Conservation (phyloP, 306 rosid genomes). For the Sicyos baderoa region DNA sequence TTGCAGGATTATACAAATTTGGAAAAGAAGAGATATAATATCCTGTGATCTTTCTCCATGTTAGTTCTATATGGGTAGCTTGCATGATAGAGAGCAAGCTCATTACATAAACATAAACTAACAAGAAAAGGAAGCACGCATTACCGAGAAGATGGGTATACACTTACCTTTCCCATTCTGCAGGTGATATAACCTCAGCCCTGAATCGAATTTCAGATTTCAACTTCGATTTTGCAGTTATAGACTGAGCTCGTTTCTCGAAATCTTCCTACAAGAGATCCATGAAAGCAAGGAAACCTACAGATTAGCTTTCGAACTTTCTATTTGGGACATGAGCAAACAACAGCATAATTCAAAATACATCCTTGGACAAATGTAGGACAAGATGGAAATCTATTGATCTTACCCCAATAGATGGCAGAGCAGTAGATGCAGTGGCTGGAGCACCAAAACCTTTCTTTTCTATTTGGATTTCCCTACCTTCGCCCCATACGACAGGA, state of each 20-base stretch:
- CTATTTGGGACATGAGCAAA: background rate
- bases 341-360: background rate
- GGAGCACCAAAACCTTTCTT: conserved; percentile 77
- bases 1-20: background rate
- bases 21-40: background rate
- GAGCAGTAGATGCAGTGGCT: conserved; percentile 52
- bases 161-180: conserved; percentile 85
- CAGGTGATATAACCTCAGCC: conserved; percentile 78
- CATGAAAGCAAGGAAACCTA: conserved; percentile 13
- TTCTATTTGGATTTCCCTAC: conserved; percentile 47
- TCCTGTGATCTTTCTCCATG: background rate
- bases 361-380: background rate
- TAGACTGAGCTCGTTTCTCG: conserved; percentile 76
- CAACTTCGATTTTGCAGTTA: conserved; percentile 75
- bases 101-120: background rate
- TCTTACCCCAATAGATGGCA: conserved; percentile 94
- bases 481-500: conserved; percentile 81
- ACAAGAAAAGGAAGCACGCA: background rate
- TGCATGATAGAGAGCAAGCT: background rate
- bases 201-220: conserved; percentile 86
- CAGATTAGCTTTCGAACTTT: background rate
- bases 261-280: conserved; percentile 71
- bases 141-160: conserved; percentile 6
- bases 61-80: background rate
- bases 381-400: background rate